These are phyloP conservation scores for Jackrogersella multiformis DNA, from an alignment of 495 filamentous ascomycete genomes.

Conservation along the genomic window DNA sequence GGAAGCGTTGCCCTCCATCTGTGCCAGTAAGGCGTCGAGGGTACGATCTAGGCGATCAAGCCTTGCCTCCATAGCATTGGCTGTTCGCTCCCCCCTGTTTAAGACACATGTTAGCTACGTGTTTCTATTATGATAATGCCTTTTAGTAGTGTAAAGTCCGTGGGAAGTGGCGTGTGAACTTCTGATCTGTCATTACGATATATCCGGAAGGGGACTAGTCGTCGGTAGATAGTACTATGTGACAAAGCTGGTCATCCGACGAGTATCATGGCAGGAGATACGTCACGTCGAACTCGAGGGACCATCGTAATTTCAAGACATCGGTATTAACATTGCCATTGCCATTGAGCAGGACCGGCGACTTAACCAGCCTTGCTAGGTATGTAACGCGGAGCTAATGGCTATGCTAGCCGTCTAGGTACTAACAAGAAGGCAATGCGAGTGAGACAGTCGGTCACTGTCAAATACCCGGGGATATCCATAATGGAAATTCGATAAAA, in stretches of 20 bases:
- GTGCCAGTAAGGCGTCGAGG: conserved; percentile 62
- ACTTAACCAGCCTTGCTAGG: conserved; percentile 27
- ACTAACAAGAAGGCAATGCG: conserved; percentile 10
- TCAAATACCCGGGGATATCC: conserved; percentile 26
- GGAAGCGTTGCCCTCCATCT: conserved; percentile 41
- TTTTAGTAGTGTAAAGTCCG: not conserved
- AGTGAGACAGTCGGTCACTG: conserved; percentile 4
- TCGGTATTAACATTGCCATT: conserved; percentile 12
- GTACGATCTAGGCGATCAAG: conserved; percentile 62
- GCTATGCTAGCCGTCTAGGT: conserved; percentile 12
- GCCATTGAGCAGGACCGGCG: conserved; percentile 3
- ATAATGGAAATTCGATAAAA: conserved; percentile 21
- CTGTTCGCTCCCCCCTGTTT: conserved; percentile 64
- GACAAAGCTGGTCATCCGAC: conserved; percentile 14
- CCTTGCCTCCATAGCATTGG: conserved; percentile 62
- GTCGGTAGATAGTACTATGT: not conserved
- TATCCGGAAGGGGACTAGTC: conserved; percentile 4
- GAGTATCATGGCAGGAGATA: conserved; percentile 1
- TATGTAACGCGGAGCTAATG: conserved; percentile 11
- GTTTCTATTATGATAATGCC: not conserved
- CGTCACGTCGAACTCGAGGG: conserved; percentile 7
- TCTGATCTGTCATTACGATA: conserved; percentile 1
- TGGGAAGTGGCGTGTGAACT: conserved; percentile 13
- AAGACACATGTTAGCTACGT: conserved; percentile 26
- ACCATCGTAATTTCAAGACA: conserved; percentile 1